These are phyloP conservation scores for Bipolaris victoriae DNA, from an alignment of 2,329 filamentous ascomycete genomes.

Conservation along the genomic window DNA sequence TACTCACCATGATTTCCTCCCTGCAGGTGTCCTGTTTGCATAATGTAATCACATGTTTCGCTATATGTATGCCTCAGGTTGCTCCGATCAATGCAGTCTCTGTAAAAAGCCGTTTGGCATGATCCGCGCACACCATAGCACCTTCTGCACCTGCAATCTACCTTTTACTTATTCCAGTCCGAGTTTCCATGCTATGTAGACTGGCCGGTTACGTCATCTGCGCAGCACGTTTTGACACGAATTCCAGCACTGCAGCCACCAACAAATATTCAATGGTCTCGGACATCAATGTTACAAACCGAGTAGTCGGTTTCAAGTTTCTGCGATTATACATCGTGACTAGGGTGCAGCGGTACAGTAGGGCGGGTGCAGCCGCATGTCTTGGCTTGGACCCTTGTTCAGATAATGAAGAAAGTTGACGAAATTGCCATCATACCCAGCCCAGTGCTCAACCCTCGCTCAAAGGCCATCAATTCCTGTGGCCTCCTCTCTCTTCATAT, in stretches of 20 bases:
- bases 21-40: not conserved
- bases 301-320: not conserved
- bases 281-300: not conserved
- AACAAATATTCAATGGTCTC: not conserved
- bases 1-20: not conserved
- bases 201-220: conserved; percentile 1
- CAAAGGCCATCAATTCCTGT: conserved; percentile 18
- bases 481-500: conserved; percentile 24
- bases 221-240: not conserved
- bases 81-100: not conserved
- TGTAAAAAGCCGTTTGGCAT: not conserved
- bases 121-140: too few relatives aligned
- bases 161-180: not conserved
- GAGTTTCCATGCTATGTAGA: not conserved
- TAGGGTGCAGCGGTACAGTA: not conserved
- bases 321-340: not conserved
- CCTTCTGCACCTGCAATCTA: not conserved
- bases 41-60: not conserved
- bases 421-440: conserved; percentile 23
- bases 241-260: not conserved
- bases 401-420: conserved; percentile 28
- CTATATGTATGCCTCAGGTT: not conserved
- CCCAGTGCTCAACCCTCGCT: conserved; percentile 24
- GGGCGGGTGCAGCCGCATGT: conserved; percentile 14
- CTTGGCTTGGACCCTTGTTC: conserved; percentile 23